Evolutionary conservation across 176 grass and related monocot species (phyloP).

Genomic region (Chloris gayana): DNA sequence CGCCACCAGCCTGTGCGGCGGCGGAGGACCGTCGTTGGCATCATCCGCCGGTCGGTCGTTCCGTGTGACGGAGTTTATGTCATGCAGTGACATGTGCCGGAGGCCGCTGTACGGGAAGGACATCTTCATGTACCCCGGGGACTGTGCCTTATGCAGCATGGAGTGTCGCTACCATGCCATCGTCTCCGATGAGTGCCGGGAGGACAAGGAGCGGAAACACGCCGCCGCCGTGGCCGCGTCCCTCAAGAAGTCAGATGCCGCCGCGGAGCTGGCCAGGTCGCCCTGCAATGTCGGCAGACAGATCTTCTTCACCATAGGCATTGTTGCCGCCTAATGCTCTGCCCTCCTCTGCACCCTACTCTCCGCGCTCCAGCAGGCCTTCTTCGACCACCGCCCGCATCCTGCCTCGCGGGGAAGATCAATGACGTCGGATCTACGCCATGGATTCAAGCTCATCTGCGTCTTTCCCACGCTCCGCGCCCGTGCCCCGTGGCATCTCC

Average conservation of each 20-base stretch:
- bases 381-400: no score
- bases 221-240: background rate
- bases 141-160: constrained; percentile 93
- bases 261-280: constrained; percentile 43
- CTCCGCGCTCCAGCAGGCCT: no score
- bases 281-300: constrained; percentile 52
- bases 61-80: constrained; percentile 70
- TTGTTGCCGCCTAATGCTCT: constrained; percentile 57
- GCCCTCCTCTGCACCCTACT: no score
- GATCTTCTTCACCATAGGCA: constrained; percentile 82
- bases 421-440: no score
- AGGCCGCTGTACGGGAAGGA: constrained; percentile 77
- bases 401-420: no score
- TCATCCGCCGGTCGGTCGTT: constrained; percentile 20
- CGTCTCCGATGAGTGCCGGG: constrained; percentile 69
- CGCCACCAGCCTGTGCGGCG: constrained; percentile 50
- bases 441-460: no score
- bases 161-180: constrained; percentile 90
- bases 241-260: background rate
- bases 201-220: constrained; percentile 59
- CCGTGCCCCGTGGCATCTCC: no score
- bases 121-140: constrained; percentile 93
- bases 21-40: background rate
- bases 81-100: constrained; percentile 62
- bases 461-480: no score